phyloP scores from a whole-genome alignment of 2,329 filamentous ascomycete genomes.

The Penicillium fuscoglaucum region DNA sequence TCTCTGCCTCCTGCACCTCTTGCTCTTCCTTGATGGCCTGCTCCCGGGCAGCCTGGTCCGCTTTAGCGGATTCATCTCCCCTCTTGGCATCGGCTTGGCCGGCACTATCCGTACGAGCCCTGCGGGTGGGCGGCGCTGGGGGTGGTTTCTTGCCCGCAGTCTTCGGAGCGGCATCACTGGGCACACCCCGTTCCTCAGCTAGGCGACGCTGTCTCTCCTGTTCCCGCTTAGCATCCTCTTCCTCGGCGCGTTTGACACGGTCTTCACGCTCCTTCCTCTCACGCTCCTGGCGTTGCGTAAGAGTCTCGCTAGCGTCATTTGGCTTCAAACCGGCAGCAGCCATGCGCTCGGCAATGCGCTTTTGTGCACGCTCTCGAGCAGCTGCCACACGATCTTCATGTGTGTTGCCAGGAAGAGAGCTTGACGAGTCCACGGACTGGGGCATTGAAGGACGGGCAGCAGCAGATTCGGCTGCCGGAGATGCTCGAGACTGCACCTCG shows the following conservation, averaged over 20 bases:
- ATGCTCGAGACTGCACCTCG: slow-evolving; percentile 51
- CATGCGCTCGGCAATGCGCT: slow-evolving; percentile 93
- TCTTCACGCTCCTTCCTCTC: slow-evolving; percentile 86
- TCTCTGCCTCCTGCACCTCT: slow-evolving; percentile 71
- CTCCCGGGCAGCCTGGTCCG: slow-evolving; percentile 59
- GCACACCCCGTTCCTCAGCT: slow-evolving; percentile 67
- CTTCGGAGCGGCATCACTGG: slow-evolving; percentile 59
- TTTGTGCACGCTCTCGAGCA: slow-evolving; percentile 95
- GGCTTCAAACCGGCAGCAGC: slow-evolving; percentile 90
- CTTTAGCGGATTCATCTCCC: slow-evolving; percentile 62
- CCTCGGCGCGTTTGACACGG: slow-evolving; percentile 84
- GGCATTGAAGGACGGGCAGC: slow-evolving; percentile 46
- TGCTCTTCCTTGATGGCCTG: slow-evolving; percentile 64
- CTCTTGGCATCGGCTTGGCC: slow-evolving; percentile 59
- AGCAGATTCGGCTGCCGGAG: slow-evolving; percentile 47
- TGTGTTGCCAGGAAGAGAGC: slow-evolving; percentile 82
- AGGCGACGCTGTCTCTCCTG: slow-evolving; percentile 80
- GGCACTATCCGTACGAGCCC: slow-evolving; percentile 59
- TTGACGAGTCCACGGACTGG: slow-evolving; percentile 56
- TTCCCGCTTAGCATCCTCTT: slow-evolving; percentile 87
- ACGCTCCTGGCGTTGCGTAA: slow-evolving; percentile 81
- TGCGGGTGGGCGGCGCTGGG: slow-evolving; percentile 69
- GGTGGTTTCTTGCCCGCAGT: slow-evolving; percentile 68
- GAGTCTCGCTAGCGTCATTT: slow-evolving; percentile 73
- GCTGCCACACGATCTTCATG: slow-evolving; percentile 92